These are phyloP conservation scores for Agastache rugosa DNA, from an alignment of 257 asterid genomes.

Conservation along the genomic window DNA sequence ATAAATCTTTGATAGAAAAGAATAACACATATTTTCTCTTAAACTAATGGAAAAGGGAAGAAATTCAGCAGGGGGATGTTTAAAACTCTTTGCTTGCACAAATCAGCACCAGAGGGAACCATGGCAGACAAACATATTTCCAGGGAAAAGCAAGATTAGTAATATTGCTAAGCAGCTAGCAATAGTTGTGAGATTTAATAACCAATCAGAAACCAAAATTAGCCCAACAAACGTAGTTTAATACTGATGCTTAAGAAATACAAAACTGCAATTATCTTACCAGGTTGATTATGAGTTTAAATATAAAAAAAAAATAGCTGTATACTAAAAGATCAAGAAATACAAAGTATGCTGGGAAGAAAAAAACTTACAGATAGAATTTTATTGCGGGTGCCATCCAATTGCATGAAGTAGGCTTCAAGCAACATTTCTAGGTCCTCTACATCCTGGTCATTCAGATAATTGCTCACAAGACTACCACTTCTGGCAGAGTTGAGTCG, in stretches of 20 bases:
- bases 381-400: conserved; percentile 98
- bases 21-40: not conserved
- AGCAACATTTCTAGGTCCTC: conserved; percentile 99
- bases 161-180: not conserved
- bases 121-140: not conserved
- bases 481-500: conserved; percentile 77
- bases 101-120: not conserved
- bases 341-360: not conserved
- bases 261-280: not conserved
- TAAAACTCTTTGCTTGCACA: not conserved
- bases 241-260: not conserved
- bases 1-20: not conserved
- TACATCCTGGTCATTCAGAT: conserved; percentile 71
- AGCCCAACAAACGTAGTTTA: not conserved
- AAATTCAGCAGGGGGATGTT: not conserved
- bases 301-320: not conserved
- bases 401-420: conserved; percentile 96
- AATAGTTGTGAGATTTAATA: not conserved
- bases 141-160: not conserved
- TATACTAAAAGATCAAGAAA: not conserved
- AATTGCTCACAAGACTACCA: conserved; percentile 76
- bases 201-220: not conserved
- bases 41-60: not conserved
- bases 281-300: not conserved
- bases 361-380: conserved; percentile 81